A percentile compares a stretch with the other conserved stretches of the same genome.
phyloP scores from a whole-genome alignment of 2,329 filamentous ascomycete species.

The Westerdykella ornata region DNA sequence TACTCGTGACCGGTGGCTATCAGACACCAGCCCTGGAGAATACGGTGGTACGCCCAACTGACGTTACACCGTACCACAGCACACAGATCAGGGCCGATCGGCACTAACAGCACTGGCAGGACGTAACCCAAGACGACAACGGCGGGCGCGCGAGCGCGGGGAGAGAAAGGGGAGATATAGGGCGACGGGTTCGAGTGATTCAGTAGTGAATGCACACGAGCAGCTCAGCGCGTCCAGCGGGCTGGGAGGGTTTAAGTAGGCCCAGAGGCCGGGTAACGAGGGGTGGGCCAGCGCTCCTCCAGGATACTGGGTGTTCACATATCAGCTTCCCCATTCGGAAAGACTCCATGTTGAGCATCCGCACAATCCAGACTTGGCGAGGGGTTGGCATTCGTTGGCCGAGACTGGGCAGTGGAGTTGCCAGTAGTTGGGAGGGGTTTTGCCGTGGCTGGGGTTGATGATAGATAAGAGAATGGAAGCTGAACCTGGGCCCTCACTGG shows the following conservation, averaged over 20 bases:
- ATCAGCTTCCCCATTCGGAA: conserved; percentile 14
- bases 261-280: conserved; percentile 15
- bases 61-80: too few species aligned
- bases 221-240: conserved; percentile 2
- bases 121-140: neutral
- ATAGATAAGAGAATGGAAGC: too few species aligned
- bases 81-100: neutral
- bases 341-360: conserved; percentile 2
- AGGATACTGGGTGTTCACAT: conserved; percentile 5
- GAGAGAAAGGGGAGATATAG: neutral
- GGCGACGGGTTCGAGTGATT: neutral
- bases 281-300: conserved; percentile 2
- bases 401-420: neutral
- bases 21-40: too few species aligned
- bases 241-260: conserved; percentile 9
- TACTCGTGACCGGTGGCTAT: neutral
- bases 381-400: conserved; percentile 2
- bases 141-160: neutral
- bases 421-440: neutral
- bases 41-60: too few species aligned
- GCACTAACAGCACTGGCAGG: neutral
- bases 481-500: too few species aligned
- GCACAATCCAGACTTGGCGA: neutral
- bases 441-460: neutral
- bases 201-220: neutral